Evolutionary conservation across 202 grass and related monocot species (phyloP).

Genomic region (Panicum virgatum): DNA sequence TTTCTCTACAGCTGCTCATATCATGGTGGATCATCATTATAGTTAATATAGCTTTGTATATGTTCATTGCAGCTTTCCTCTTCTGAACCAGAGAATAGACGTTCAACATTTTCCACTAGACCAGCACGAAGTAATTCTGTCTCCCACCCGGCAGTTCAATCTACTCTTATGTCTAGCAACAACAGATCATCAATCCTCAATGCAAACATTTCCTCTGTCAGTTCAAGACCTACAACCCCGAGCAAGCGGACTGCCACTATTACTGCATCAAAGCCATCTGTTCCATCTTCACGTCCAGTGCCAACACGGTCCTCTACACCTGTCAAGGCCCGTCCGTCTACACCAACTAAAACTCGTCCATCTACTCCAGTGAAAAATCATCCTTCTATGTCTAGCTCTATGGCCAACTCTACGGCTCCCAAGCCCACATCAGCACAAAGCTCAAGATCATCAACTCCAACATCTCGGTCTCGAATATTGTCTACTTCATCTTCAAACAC

Average conservation of each 20-base stretch:
- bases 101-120: conserved; percentile 49
- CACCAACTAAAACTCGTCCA: conserved; percentile 58
- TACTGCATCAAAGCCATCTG: conserved; percentile 54
- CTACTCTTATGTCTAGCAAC: conserved; percentile 47
- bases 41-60: conserved; percentile 19
- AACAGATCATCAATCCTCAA: conserved; percentile 65
- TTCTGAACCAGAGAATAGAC: conserved; percentile 67
- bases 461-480: conserved; percentile 45
- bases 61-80: conserved; percentile 65
- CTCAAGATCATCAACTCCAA: conserved; percentile 80
- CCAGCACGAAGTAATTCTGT: conserved; percentile 75
- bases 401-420: conserved; percentile 26
- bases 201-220: conserved; percentile 63
- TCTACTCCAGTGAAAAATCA: conserved; percentile 62
- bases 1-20: background rate
- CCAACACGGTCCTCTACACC: conserved; percentile 70
- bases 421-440: conserved; percentile 50
- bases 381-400: conserved; percentile 42
- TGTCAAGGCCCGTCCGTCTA: conserved; percentile 55
- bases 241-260: conserved; percentile 53
- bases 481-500: conserved; percentile 55
- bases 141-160: conserved; percentile 57
- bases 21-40: conserved; percentile 14
- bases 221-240: conserved; percentile 77
- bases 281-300: conserved; percentile 50